Conservation (phyloP, 2,329 filamentous ascomycete species). For the Fusarium kyushuense region DNA sequence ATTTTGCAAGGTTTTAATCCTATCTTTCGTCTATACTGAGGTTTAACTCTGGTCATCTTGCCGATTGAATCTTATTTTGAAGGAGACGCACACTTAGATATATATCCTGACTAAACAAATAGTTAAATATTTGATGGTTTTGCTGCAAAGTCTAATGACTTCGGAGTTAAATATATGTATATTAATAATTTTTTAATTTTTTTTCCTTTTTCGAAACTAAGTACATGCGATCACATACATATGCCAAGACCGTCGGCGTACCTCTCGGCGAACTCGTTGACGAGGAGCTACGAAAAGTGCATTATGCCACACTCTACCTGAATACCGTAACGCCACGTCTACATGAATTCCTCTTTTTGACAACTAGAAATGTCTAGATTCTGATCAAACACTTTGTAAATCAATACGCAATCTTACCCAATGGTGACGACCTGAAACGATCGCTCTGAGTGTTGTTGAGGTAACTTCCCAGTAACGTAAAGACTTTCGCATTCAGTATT, state of each 20-base stretch:
- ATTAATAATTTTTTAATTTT: too few relatives aligned
- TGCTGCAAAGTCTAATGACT: too few relatives aligned
- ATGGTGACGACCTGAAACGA: not conserved
- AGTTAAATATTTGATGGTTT: too few relatives aligned
- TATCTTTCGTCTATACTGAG: not conserved
- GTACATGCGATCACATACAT: too few relatives aligned
- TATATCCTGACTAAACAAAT: not conserved
- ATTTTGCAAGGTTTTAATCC: not conserved
- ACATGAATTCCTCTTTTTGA: not conserved
- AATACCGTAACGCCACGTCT: slow-evolving; percentile 16
- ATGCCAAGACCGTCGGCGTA: slow-evolving; percentile 24
- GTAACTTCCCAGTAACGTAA: not conserved
- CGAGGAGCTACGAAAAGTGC: not conserved
- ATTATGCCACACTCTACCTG: slow-evolving; percentile 13
- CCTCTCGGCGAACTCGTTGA: slow-evolving; percentile 27
- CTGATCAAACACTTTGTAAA: not conserved
- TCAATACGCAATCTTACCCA: not conserved
- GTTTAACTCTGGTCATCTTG: not conserved
- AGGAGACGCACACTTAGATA: not conserved
- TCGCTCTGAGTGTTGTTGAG: too few relatives aligned
- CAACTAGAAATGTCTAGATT: not conserved
- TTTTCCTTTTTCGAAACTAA: too few relatives aligned
- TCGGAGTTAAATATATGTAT: too few relatives aligned
- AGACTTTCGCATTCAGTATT: not conserved
- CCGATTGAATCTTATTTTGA: not conserved